Evolutionary conservation across 192 early-diverging fungal species (phyloP).

Genomic region (Backusella parvicylindrica): DNA sequence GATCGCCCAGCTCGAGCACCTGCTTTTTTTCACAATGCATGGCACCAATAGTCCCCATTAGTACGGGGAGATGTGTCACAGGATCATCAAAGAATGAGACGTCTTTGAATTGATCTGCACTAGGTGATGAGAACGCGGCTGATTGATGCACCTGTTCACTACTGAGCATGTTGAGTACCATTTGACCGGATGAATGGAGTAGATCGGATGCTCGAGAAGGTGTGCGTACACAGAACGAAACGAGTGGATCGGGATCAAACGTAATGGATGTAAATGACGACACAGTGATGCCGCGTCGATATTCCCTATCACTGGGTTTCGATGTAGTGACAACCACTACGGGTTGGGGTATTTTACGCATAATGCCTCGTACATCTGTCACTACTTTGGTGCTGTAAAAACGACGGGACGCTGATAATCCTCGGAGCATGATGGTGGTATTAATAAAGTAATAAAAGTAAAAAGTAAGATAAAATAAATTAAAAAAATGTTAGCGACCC

Average conservation of each 20-base stretch:
- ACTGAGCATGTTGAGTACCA: conserved; percentile 60
- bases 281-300: conserved; percentile 59
- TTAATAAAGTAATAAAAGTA: not conserved
- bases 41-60: conserved; percentile 54
- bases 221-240: conserved; percentile 59
- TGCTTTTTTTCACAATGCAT: conserved; percentile 52
- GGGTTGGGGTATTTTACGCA: conserved; percentile 61
- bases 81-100: conserved; percentile 39
- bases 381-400: not conserved
- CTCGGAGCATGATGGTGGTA: not conserved
- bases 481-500: not conserved
- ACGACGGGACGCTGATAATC: not conserved
- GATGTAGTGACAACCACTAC: conserved; percentile 54
- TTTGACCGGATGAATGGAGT: conserved; percentile 43
- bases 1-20: conserved; percentile 53
- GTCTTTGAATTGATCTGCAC: conserved; percentile 47
- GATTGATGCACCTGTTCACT: conserved; percentile 53
- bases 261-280: conserved; percentile 66
- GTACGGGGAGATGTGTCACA: conserved; percentile 46
- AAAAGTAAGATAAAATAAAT: not conserved
- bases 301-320: conserved; percentile 24
- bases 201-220: conserved; percentile 57
- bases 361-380: conserved; percentile 43
- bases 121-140: conserved; percentile 55
- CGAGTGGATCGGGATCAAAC: conserved; percentile 51